phyloP scores from a whole-genome alignment of 345 rosid species.

The Citrus cavaleriei region DNA sequence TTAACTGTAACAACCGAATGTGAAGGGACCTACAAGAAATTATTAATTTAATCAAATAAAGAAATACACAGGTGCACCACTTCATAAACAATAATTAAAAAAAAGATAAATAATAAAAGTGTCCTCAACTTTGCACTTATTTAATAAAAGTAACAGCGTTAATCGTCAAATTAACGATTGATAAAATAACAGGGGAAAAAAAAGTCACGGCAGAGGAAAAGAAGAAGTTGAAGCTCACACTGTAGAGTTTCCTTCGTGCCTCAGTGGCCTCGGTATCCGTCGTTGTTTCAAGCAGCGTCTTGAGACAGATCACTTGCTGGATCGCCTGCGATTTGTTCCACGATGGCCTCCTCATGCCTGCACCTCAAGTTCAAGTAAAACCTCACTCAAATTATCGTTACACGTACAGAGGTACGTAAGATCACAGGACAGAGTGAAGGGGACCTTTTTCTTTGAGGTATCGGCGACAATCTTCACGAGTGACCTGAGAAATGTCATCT shows the following conservation, averaged over 20 bases:
- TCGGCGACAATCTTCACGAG: conserved; percentile 56
- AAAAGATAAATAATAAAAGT: background rate
- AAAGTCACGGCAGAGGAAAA: background rate
- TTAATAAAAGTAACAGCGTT: background rate
- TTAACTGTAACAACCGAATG: conserved; percentile 24
- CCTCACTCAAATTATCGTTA: background rate
- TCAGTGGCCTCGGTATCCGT: conserved; percentile 26
- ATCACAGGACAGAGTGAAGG: background rate
- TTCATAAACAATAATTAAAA: background rate
- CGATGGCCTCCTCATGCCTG: conserved; percentile 54
- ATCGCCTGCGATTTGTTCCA: conserved; percentile 62
- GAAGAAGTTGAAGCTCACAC: conserved; percentile 12
- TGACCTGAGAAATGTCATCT: conserved; percentile 52
- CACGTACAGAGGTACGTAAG: background rate
- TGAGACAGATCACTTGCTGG: conserved; percentile 52
- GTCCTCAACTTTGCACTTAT: background rate
- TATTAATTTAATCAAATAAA: background rate
- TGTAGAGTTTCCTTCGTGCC: conserved; percentile 23
- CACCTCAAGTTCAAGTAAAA: background rate
- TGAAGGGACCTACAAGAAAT: conserved; percentile 25
- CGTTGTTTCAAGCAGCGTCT: conserved; percentile 35
- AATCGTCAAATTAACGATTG: background rate
- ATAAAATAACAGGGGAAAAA: background rate
- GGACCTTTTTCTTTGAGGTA: conserved; percentile 45
- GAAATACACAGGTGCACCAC: background rate